A percentile compares a stretch with the other conserved stretches of the same genome.
Evolutionary conservation across 805 yeast genomes (phyloP).

Genomic region (Saccharomycopsis olivae): DNA sequence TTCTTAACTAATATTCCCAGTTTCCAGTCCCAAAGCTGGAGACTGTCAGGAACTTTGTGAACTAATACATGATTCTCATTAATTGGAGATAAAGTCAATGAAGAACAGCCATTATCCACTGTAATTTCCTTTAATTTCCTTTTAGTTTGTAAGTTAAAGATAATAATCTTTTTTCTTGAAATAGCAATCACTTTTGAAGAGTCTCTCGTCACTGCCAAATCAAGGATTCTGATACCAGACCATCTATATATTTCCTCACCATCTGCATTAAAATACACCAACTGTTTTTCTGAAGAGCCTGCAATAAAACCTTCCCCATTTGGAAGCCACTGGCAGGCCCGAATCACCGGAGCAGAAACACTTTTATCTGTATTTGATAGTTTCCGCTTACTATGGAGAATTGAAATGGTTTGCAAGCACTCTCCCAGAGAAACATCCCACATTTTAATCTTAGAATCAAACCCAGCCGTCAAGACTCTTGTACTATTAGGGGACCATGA

Average conservation of each 20-base stretch:
- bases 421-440: slow-evolving; percentile 46
- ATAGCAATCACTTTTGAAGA: slow-evolving; percentile 53
- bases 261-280: slow-evolving; percentile 35
- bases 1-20: slow-evolving; percentile 48
- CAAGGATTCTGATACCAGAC: slow-evolving; percentile 47
- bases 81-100: slow-evolving; percentile 44
- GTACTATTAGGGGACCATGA: slow-evolving; percentile 71
- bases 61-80: slow-evolving; percentile 37
- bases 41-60: slow-evolving; percentile 62
- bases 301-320: slow-evolving; percentile 44
- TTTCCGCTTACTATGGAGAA: not conserved
- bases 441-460: slow-evolving; percentile 57
- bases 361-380: not conserved
- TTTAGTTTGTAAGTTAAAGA: slow-evolving; percentile 42
- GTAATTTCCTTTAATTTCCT: slow-evolving; percentile 34
- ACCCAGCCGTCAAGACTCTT: slow-evolving; percentile 57
- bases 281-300: slow-evolving; percentile 68
- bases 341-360: slow-evolving; percentile 24
- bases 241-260: slow-evolving; percentile 23
- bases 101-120: slow-evolving; percentile 51
- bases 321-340: slow-evolving; percentile 66
- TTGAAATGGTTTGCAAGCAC: slow-evolving; percentile 1
- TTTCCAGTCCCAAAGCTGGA: slow-evolving; percentile 72
- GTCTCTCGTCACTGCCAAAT: slow-evolving; percentile 55
- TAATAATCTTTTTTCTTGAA: slow-evolving; percentile 51